Evolutionary conservation across 2,329 filamentous ascomycete genomes (phyloP), one percentile per base, ranked within the genome.

Genomic region (Thermomyces lanuginosus): DNA sequence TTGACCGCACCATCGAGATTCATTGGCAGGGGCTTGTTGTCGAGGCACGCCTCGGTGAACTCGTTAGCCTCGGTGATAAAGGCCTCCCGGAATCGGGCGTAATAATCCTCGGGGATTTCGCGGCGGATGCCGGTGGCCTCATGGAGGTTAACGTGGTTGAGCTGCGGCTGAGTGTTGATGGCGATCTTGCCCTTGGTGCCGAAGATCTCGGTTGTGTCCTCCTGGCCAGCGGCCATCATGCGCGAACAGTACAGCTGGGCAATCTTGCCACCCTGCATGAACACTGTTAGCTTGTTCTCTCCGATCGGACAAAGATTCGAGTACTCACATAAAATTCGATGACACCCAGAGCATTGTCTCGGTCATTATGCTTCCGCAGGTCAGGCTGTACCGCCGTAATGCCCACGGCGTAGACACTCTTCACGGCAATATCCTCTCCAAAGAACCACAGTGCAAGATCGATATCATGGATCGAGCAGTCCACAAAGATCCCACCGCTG

Each of bases 31-130:
- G 54, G 44, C 16, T 47, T 64, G 33, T 65, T 46, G 36, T 76
- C 69, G 31, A 77, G 44, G 28, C 67, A 66, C 15, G 55, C 58
- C 6, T 61, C 64, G 0, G 69, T 69, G 37, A 76, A 77, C 51
- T 76, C 69, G 31, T 72, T 67, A 4, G 67, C 65, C 52, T 77
- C 72, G 1, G 56, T 66, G 11, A 72, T 64, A 42, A 77, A 77
- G 0, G 72, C 72, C 22, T 67, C 53, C 44, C 69, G 60, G 39
- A 77, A 77, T 1, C 72, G 55, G 26, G 67, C 72, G 43, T 71
- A 77, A 46, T 76, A 77, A 35, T 66, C 60, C 34, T 61, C 56
- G 0, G 70, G 69, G 12, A 76, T 65, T 49, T 76, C 69, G 12
- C 67, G 57, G 3, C 64, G 52, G 16, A 77, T 55, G 2, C 71